Base-by-base conservation (phyloP, 805 yeast genomes). In the Metschnikowia lunata region DNA sequence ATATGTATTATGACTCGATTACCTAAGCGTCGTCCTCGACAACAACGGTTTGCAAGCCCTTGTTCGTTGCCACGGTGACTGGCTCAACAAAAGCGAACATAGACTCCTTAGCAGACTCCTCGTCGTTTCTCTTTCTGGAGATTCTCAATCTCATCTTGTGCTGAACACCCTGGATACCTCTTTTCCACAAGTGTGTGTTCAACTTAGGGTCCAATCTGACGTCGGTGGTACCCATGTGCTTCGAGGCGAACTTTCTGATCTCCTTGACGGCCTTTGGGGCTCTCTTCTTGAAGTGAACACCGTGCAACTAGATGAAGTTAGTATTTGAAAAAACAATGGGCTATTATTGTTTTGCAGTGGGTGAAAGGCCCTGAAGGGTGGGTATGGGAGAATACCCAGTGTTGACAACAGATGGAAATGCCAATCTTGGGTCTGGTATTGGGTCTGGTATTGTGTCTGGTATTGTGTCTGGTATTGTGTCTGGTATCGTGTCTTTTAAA, bases 261-360 rank as follows among this genome's bases (percentile, higher is more conserved):
- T 89, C 99, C 87, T 88, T 93, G 79, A 91, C 93, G 67, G 99
- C 99, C 74, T 80, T 88, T 79, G 99, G 99, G 70, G 99, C 99
- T 82, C 97, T 89, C 86, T 86, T 87, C 84, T 93, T 93, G 96
- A 91, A 93, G 78, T 88, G 86, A 64, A 85, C 90, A 82, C 98
- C 98, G 79, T 88, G 96, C 74, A 89, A 86, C 95, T 85, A 67
- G 37, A 36, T 18, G 30, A 47, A 50, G 76, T 72, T 76, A 75
- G 79, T 76, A 74, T 43, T 29, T 29, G 31, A 29, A 18, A 5
- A 18, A 18, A 18, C 23, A 3, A 18, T 18, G 23, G 23, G 23
- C 23, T 18, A 5, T 18, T 18, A 18, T 18, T 18, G 3, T 18
- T 5, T 18, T 18, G 5, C 23, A 18, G 23, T 18, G 23, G 23